Percentiles rank a stretch among this genome's conserved stretches.
Conservation (phyloP, 768 basidiomycete genomes). For the Tremella mesenterica region DNA sequence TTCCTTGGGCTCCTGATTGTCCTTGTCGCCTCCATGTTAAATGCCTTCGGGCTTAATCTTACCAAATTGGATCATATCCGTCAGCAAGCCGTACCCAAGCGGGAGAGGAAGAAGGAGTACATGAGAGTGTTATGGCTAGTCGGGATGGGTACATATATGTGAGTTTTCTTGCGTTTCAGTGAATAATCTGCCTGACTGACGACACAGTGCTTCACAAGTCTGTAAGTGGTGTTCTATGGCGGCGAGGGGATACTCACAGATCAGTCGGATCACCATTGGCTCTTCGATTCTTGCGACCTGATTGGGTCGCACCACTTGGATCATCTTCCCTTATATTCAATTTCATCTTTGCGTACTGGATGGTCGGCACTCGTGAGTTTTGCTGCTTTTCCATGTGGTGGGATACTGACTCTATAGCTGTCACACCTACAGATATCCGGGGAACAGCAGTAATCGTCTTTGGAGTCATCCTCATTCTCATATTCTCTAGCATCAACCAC, state of each 20-base stretch:
- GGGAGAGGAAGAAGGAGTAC: conserved; percentile 66
- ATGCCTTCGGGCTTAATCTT: conserved; percentile 67
- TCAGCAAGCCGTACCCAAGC: conserved; percentile 56
- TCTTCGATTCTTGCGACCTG: conserved; percentile 46
- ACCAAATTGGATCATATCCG: conserved; percentile 86
- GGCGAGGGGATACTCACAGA: background rate
- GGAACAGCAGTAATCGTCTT: conserved; percentile 42
- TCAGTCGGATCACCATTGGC: conserved; percentile 31
- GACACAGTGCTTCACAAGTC: conserved; percentile 29
- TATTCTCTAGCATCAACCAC: conserved; percentile 44
- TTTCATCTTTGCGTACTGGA: conserved; percentile 70
- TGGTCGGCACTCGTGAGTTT: conserved; percentile 42
- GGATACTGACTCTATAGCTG: conserved; percentile 25
- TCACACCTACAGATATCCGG: conserved; percentile 38
- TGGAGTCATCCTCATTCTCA: conserved; percentile 41
- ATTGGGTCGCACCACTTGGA: conserved; percentile 94
- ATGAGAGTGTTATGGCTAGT: conserved; percentile 78
- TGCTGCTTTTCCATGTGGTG: background rate
- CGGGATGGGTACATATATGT: conserved; percentile 91
- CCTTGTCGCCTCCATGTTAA: conserved; percentile 57
- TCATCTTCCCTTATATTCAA: conserved; percentile 92
- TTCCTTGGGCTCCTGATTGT: conserved; percentile 64
- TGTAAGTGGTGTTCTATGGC: conserved; percentile 12
- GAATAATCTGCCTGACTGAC: conserved; percentile 10
- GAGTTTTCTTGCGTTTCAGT: conserved; percentile 28